phyloP scores from a whole-genome alignment of 179 eudicot species.

The Sideroxylon spinosum region DNA sequence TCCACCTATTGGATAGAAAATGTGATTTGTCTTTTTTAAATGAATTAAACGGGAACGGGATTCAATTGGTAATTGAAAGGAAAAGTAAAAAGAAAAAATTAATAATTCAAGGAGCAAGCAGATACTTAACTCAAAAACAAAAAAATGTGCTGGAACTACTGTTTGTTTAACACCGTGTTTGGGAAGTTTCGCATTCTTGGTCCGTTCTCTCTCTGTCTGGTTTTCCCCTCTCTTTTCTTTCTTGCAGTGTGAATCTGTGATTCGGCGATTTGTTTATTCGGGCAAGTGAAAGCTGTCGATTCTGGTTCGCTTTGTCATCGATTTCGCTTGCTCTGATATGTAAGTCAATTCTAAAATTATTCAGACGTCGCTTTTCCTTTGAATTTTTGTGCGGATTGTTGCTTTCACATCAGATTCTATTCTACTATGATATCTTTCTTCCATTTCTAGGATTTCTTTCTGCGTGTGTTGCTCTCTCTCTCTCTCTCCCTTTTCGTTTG shows the following conservation, averaged over 20 bases:
- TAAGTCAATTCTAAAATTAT: conserved; percentile 13
- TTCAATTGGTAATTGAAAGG: too few relatives aligned
- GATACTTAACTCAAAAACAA: too few relatives aligned
- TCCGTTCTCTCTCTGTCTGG: not conserved
- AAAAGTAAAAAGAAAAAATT: too few relatives aligned
- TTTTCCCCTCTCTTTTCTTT: not conserved
- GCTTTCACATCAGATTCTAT: not conserved
- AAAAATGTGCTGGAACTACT: too few relatives aligned
- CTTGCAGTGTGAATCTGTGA: conserved; percentile 10
- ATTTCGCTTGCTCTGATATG: conserved; percentile 16
- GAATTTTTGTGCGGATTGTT: not conserved
- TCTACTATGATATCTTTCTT: not conserved
- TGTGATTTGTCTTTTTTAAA: too few relatives aligned
- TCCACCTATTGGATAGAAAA: too few relatives aligned
- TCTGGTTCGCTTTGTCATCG: conserved; percentile 16
- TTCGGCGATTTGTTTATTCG: conserved; percentile 17
- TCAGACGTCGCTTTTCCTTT: not conserved
- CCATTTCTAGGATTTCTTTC: not conserved
- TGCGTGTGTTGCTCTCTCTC: not conserved
- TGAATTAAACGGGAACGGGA: too few relatives aligned
- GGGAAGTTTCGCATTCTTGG: too few relatives aligned
- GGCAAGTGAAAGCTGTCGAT: conserved; percentile 6
- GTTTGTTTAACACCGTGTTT: too few relatives aligned
- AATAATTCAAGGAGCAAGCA: too few relatives aligned
- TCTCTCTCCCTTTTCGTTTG: not conserved